Evolutionary conservation across 2,329 filamentous ascomycete genomes (phyloP).

Genomic region (Stagonosporopsis cucurbitacearum): DNA sequence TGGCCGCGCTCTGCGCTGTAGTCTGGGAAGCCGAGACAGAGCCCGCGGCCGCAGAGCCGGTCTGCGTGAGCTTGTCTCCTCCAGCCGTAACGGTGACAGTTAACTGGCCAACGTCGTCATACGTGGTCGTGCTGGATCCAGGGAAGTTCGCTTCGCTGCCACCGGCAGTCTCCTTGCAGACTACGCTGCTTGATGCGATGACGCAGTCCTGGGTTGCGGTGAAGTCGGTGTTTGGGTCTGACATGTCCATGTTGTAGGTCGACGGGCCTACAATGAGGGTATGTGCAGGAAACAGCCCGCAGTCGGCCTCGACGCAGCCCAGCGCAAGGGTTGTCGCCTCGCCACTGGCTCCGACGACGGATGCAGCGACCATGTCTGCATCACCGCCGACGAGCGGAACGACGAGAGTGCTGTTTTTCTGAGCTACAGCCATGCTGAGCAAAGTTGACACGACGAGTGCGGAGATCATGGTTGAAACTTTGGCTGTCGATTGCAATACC

Average conservation of each 20-base stretch:
- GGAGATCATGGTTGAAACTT: conserved; percentile 10
- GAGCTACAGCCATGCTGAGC: conserved; percentile 19
- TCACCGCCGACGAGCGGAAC: conserved; percentile 21
- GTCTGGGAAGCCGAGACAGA: conserved; percentile 7
- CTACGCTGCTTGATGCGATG: conserved; percentile 16
- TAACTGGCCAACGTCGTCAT: conserved; percentile 9
- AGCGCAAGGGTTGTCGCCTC: conserved; percentile 22
- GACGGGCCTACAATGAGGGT: conserved; percentile 28
- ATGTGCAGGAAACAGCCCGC: conserved; percentile 29
- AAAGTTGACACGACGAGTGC: conserved; percentile 11
- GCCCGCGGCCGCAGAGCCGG: background rate
- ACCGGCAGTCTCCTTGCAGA: conserved; percentile 32
- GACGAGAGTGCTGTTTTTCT: conserved; percentile 18
- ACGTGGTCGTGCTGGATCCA: conserved; percentile 29
- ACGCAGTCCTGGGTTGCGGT: conserved; percentile 30
- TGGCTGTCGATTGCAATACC: background rate
- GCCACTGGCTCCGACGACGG: conserved; percentile 23
- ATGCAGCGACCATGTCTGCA: conserved; percentile 12
- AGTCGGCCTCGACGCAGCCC: conserved; percentile 17
- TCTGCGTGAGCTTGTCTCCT: conserved; percentile 18
- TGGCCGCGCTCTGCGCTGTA: background rate
- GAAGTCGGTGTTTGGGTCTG: conserved; percentile 27
- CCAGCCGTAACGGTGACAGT: conserved; percentile 25
- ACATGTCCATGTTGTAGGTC: conserved; percentile 28
- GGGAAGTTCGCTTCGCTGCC: conserved; percentile 37